Conservation (phyloP, 441 rosid species). For the Adansonia rubrostipa region DNA sequence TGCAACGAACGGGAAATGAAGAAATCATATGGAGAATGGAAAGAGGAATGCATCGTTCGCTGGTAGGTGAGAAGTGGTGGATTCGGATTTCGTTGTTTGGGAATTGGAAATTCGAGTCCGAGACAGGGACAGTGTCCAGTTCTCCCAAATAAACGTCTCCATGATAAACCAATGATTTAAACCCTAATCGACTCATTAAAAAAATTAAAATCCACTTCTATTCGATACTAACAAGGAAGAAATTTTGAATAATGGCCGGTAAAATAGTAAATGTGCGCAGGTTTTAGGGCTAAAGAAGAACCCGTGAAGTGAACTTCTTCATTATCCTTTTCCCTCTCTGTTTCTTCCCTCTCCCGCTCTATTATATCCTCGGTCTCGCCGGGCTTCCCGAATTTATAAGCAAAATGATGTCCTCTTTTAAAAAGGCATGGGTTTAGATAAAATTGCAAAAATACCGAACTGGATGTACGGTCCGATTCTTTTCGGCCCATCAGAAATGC, state of each 20-base stretch:
- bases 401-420: background rate
- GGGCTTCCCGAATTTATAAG: background rate
- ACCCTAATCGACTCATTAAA: conserved; percentile 80
- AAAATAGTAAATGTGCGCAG: conserved; percentile 32
- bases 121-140: conserved; percentile 63
- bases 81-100: conserved; percentile 94
- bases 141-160: conserved; percentile 84
- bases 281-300: conserved; percentile 18
- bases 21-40: conserved; percentile 89
- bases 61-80: conserved; percentile 65
- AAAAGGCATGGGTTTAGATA: background rate
- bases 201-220: background rate
- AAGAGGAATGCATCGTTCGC: conserved; percentile 94
- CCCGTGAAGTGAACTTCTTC: background rate
- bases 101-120: conserved; percentile 64
- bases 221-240: conserved; percentile 4
- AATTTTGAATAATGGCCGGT: background rate
- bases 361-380: background rate
- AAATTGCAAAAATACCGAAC: conserved; percentile 13
- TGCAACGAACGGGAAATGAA: conserved; percentile 80
- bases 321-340: background rate
- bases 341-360: background rate
- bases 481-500: background rate
- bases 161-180: conserved; percentile 77
- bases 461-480: background rate